Conservation (phyloP, 2,329 filamentous ascomycete genomes). For the Pleomassaria siparia region DNA sequence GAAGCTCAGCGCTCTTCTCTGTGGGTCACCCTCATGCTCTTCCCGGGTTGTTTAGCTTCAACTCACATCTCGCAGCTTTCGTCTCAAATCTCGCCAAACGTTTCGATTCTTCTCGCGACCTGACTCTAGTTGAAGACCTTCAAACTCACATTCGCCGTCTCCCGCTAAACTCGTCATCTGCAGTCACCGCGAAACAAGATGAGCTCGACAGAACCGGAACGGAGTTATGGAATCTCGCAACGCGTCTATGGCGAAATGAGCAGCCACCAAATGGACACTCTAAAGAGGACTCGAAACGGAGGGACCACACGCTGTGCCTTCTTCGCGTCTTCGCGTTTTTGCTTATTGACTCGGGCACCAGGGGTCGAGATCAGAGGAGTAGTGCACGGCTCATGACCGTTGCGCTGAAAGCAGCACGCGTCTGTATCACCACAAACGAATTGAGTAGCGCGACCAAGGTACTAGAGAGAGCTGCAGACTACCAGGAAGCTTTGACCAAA, state of each 20-base stretch:
- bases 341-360: slow-evolving; percentile 56
- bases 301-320: slow-evolving; percentile 24
- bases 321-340: slow-evolving; percentile 65
- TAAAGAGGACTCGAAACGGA: slow-evolving; percentile 29
- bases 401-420: slow-evolving; percentile 65
- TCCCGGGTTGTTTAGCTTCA: neutral
- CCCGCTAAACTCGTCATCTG: slow-evolving; percentile 26
- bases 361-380: slow-evolving; percentile 25
- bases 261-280: slow-evolving; percentile 24
- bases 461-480: slow-evolving; percentile 65
- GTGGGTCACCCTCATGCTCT: slow-evolving; percentile 18
- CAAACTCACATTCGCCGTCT: slow-evolving; percentile 47
- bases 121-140: slow-evolving; percentile 36
- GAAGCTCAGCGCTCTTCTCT: slow-evolving; percentile 34
- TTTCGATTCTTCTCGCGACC: slow-evolving; percentile 19
- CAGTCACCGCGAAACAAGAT: slow-evolving; percentile 39
- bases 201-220: slow-evolving; percentile 60
- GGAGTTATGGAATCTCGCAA: slow-evolving; percentile 68
- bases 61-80: slow-evolving; percentile 33
- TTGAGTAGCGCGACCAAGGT: slow-evolving; percentile 60
- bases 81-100: slow-evolving; percentile 29
- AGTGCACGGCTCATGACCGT: slow-evolving; percentile 63
- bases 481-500: slow-evolving; percentile 32
- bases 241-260: slow-evolving; percentile 48
- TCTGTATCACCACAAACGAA: slow-evolving; percentile 63